These are phyloP conservation scores for Ceratocystis colombiana DNA, from an alignment of 2,329 filamentous ascomycete species.

Conservation along the genomic window DNA sequence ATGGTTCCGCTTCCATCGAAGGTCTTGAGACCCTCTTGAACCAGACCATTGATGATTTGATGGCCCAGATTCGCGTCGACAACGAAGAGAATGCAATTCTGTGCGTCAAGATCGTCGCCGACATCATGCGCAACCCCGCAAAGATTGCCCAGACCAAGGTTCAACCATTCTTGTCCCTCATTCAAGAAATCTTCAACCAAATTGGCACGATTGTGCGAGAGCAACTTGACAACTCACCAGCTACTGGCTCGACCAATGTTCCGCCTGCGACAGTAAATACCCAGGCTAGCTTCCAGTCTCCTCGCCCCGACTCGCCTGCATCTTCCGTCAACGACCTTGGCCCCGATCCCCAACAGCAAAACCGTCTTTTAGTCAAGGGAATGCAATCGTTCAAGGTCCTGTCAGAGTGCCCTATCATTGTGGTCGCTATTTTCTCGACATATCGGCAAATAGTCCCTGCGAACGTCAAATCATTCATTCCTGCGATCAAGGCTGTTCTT, in stretches of 20 bases:
- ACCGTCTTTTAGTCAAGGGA: constrained; percentile 70
- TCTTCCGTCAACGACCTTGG: constrained; percentile 72
- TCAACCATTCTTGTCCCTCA: constrained; percentile 79
- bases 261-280: constrained; percentile 51
- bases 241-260: constrained; percentile 43
- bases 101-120: constrained; percentile 96
- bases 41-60: constrained; percentile 81
- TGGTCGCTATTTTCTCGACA: constrained; percentile 94
- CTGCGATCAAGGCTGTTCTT: constrained; percentile 83
- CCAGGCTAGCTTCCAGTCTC: constrained; percentile 70
- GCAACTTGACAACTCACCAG: constrained; percentile 71
- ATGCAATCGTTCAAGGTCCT: constrained; percentile 99
- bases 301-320: constrained; percentile 79
- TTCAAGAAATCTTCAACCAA: constrained; percentile 89
- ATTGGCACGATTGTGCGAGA: constrained; percentile 93
- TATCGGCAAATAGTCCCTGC: constrained; percentile 68
- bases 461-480: constrained; percentile 87
- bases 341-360: constrained; percentile 70
- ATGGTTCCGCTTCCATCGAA: constrained; percentile 61
- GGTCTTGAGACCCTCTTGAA: constrained; percentile 78
- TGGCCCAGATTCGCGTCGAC: constrained; percentile 77
- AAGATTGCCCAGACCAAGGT: constrained; percentile 70
- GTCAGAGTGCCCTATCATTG: constrained; percentile 95
- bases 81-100: constrained; percentile 99
- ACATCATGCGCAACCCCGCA: constrained; percentile 85